phyloP scores from a whole-genome alignment of 2,329 filamentous ascomycete genomes.

The Pleomassaria siparia region DNA sequence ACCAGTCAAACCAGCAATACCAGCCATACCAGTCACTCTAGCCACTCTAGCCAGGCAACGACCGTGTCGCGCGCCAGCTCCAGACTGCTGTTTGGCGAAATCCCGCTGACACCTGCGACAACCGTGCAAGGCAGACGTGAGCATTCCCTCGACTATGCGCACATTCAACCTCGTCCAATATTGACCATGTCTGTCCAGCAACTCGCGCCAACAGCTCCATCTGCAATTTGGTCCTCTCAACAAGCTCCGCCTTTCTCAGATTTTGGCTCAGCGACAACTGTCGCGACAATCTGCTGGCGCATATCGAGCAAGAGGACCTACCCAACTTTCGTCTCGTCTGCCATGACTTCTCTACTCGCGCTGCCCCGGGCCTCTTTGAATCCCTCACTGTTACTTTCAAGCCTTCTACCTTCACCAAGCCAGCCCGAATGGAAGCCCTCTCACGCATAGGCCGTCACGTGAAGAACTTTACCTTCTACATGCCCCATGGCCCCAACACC shows the following conservation, averaged over 20 bases:
- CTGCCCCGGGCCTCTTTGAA: constrained; percentile 70
- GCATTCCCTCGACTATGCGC: constrained; percentile 12
- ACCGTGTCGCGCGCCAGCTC: constrained; percentile 41
- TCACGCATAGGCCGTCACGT: constrained; percentile 77
- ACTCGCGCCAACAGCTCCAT: constrained; percentile 49
- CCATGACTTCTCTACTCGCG: constrained; percentile 69
- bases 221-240: constrained; percentile 53
- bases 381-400: constrained; percentile 71
- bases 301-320: constrained; percentile 46
- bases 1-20: too few species aligned
- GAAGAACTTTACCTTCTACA: constrained; percentile 73
- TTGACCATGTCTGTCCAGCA: constrained; percentile 40
- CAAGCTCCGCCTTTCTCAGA: constrained; percentile 51
- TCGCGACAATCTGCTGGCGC: constrained; percentile 48
- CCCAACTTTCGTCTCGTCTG: constrained; percentile 63
- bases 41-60: constrained; percentile 37
- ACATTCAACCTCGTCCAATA: constrained; percentile 10
- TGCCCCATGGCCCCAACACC: constrained; percentile 75
- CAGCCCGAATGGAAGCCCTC: constrained; percentile 71
- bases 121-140: constrained; percentile 41
- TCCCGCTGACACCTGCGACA: constrained; percentile 47
- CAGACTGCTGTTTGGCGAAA: constrained; percentile 53
- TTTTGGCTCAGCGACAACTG: constrained; percentile 54
- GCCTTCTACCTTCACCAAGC: constrained; percentile 73
- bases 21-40: constrained; percentile 42